Evolutionary conservation across 2,329 filamentous ascomycete genomes (phyloP).

Genomic region (Colletotrichum sp.): DNA sequence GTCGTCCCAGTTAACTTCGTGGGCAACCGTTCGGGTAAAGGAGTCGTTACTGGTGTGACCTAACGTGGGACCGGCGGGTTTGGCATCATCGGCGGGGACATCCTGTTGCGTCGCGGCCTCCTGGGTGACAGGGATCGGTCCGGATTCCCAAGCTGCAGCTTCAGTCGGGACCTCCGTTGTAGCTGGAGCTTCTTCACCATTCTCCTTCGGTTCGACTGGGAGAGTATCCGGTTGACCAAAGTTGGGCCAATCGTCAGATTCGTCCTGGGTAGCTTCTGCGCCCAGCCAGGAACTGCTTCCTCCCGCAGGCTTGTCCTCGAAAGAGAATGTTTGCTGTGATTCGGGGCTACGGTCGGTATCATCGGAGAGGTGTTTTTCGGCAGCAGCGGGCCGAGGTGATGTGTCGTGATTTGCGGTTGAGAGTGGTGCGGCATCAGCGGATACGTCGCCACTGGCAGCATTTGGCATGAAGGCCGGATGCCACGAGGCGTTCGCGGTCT

Average conservation of each 20-base stretch:
- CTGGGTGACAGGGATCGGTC: neutral
- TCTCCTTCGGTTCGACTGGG: neutral
- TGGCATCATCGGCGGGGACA: neutral
- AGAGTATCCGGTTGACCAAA: constrained; percentile 12
- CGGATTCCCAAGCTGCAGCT: neutral
- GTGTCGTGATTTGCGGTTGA: neutral
- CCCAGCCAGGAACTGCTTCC: neutral
- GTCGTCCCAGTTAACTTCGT: constrained; percentile 64
- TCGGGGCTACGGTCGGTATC: neutral
- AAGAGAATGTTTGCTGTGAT: neutral
- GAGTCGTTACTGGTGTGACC: constrained; percentile 64
- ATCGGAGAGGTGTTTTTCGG: neutral
- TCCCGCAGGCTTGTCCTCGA: neutral
- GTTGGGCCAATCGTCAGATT: constrained; percentile 27
- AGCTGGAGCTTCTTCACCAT: neutral
- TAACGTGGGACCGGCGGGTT: constrained; percentile 2
- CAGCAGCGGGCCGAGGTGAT: neutral
- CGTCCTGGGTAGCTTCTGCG: constrained; percentile 15
- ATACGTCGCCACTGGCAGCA: constrained; percentile 23
- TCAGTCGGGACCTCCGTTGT: neutral
- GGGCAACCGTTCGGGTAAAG: constrained; percentile 68
- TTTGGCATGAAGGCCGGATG: constrained; percentile 47
- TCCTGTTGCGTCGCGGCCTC: neutral
- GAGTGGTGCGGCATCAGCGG: neutral
- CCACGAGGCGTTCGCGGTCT: constrained; percentile 41